Percentiles rank a stretch among this genome's conserved stretches.
Conservation (phyloP, 768 basidiomycete species). For the Mrakia blollopis region DNA sequence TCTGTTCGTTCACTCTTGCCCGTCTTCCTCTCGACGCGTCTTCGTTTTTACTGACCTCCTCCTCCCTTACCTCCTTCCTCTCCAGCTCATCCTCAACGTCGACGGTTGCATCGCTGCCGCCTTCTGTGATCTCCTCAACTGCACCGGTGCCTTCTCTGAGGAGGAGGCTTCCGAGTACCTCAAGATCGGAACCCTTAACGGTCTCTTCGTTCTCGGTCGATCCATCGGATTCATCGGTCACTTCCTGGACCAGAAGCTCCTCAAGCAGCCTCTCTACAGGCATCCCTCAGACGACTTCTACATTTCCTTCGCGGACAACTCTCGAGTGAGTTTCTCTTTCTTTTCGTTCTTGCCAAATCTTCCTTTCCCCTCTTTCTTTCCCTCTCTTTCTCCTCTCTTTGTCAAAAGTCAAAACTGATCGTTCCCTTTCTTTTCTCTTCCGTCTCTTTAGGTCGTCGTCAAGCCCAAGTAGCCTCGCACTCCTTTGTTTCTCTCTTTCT, state of each 20-base stretch:
- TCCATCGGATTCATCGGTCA: constrained; percentile 74
- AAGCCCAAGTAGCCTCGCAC: constrained; percentile 34
- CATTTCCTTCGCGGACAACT: constrained; percentile 63
- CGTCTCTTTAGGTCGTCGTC: too few species aligned
- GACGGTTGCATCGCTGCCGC: constrained; percentile 68
- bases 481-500: background rate
- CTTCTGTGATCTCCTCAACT: constrained; percentile 89
- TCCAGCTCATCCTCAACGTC: constrained; percentile 19
- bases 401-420: too few species aligned
- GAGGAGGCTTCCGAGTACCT: constrained; percentile 98
- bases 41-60: background rate
- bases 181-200: constrained; percentile 85
- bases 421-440: too few species aligned
- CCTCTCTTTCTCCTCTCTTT: too few species aligned
- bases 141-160: constrained; percentile 86
- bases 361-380: too few species aligned
- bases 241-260: constrained; percentile 77
- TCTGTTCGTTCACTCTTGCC: constrained; percentile 57
- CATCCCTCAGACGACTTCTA: constrained; percentile 71
- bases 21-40: constrained; percentile 17
- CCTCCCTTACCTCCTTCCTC: background rate
- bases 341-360: too few species aligned
- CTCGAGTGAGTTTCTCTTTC: too few species aligned
- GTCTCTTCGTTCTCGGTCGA: constrained; percentile 93
- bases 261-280: constrained; percentile 86